Conservation (phyloP, 768 basidiomycete genomes). For the Baorangia bicolor region DNA sequence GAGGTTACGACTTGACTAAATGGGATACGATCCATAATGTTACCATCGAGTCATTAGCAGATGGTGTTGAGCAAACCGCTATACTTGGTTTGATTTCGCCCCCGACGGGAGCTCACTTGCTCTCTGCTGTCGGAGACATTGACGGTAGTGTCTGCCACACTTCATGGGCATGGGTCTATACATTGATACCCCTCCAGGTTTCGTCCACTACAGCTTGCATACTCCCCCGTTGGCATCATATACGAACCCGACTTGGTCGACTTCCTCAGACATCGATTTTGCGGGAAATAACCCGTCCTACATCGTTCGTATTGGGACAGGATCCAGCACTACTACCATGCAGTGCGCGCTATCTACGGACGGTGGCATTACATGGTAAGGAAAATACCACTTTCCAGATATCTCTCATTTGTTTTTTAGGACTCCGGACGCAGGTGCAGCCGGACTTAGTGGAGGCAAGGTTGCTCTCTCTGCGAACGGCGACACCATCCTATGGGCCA, state of each 20-base stretch:
- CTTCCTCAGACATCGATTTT: conserved; percentile 8
- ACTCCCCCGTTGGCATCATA: conserved; percentile 1
- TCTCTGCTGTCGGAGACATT: conserved; percentile 57
- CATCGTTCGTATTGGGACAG: conserved; percentile 7
- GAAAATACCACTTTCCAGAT: too few species aligned
- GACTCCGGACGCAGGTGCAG: conserved; percentile 4
- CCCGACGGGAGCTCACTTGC: conserved; percentile 53
- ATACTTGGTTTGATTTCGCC: conserved; percentile 60
- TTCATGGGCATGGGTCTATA: neutral
- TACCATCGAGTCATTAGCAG: conserved; percentile 56
- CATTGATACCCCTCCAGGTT: neutral
- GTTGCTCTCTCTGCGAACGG: conserved; percentile 11
- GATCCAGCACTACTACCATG: neutral
- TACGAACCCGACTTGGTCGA: conserved; percentile 7
- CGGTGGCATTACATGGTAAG: conserved; percentile 10
- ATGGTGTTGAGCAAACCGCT: conserved; percentile 65
- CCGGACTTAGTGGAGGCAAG: conserved; percentile 7
- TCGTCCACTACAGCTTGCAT: conserved; percentile 7
- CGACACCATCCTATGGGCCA: conserved; percentile 8
- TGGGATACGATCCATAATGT: conserved; percentile 63
- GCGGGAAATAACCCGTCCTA: conserved; percentile 9
- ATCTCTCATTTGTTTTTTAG: neutral
- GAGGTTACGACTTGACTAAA: conserved; percentile 52
- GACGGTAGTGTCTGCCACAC: neutral
- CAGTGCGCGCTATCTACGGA: conserved; percentile 12